Conservation (phyloP, 495 filamentous ascomycete genomes). For the Annulohypoxylon moriforme region DNA sequence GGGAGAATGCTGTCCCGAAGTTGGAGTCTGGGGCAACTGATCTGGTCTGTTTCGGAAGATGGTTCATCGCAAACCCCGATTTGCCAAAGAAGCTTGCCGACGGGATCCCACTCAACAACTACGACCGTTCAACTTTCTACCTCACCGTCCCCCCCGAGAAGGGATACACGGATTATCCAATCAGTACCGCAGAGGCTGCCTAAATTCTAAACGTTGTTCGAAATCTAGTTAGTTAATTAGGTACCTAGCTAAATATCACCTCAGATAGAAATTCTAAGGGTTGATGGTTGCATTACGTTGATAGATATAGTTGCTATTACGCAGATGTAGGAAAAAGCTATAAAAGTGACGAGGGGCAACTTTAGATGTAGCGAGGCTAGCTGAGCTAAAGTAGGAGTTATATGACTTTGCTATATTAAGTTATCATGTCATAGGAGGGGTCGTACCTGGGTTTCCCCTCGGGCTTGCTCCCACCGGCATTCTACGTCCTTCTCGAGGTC, state of each 20-base stretch:
- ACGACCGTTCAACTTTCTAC: slow-evolving; percentile 72
- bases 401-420: too few relatives aligned
- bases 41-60: slow-evolving; percentile 63
- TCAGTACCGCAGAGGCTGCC: slow-evolving; percentile 14
- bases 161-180: slow-evolving; percentile 72
- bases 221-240: neutral
- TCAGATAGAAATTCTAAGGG: too few relatives aligned
- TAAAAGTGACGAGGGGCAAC: too few relatives aligned
- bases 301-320: too few relatives aligned
- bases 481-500: slow-evolving; percentile 65
- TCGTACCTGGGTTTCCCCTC: neutral
- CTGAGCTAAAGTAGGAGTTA: neutral
- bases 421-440: slow-evolving; percentile 33
- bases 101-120: slow-evolving; percentile 64
- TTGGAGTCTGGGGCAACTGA: slow-evolving; percentile 63
- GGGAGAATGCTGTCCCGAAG: slow-evolving; percentile 60
- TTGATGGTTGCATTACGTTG: too few relatives aligned
- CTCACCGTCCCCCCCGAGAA: slow-evolving; percentile 52
- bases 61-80: slow-evolving; percentile 76
- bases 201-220: neutral
- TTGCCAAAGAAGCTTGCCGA: slow-evolving; percentile 67
- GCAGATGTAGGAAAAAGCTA: too few relatives aligned
- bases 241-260: neutral
- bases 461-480: slow-evolving; percentile 47
- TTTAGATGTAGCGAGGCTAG: too few relatives aligned